Base-by-base conservation (phyloP, 1,284 basidiomycete species). In the Leccinum fallax region DNA sequence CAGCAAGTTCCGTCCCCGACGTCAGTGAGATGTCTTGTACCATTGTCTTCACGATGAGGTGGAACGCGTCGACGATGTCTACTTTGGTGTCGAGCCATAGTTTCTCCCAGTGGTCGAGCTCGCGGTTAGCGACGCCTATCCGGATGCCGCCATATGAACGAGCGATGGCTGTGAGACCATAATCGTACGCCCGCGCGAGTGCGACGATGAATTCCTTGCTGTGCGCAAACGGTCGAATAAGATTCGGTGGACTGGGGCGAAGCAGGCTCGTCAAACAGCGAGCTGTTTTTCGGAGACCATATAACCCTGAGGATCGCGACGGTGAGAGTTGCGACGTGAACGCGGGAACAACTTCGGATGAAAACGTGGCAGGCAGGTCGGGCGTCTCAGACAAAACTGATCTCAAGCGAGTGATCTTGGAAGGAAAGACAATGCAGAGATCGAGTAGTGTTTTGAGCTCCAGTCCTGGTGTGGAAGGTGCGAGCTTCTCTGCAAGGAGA, bases 1-100 rank as follows among this genome's bases (percentile, higher is more conserved):
- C 67, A 0, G 79, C 80, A 6, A 85, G 79, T 0, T 75, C 71
- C 11, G 72, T 61, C 1, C 81, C 83, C 0, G 78, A 76, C 2
- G 79, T 68, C 1, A 75, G 63, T 2, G 82, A 74, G 40, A 89
- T 68, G 60, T 83, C 82, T 13, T 77, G 76, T 16, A 90, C 69
- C 53, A 88, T 76, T 2, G 78, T 74, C 30, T 77, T 76, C 48
- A 90, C 65, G 49, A 89, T 70, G 55, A 85, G 70, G 66, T 91
- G 88, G 71, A 90, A 88, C 13, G 80, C 72, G 65, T 92, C 89
- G 26, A 92, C 72, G 19, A 92, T 74, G n/a, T 84, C 82, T 6
- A 88, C 84, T 75, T 92, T 92, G 7, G 87, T 87, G 60, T 87
- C 83, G 4, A 91, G 77, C 81, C 85, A 88, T 53, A 89, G 80